Base-by-base conservation (phyloP, 2,329 filamentous ascomycete species). In the Penicillium paneum region DNA sequence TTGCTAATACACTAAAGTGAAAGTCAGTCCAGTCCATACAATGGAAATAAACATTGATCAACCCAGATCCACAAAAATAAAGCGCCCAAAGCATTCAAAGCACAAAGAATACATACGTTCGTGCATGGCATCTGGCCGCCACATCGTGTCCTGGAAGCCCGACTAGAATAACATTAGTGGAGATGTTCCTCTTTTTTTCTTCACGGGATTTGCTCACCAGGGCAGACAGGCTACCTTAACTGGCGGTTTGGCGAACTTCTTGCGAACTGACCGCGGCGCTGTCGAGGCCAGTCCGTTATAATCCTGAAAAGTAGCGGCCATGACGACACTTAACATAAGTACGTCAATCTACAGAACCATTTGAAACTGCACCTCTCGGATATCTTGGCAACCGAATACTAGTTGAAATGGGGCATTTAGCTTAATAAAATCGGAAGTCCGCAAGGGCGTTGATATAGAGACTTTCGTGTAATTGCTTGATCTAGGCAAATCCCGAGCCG, bases 191-290 rank as follows among this genome's bases (percentile, higher is more conserved):
- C 11, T 36, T 35, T 36, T 47, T 45, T 19, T 28, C 3, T 10
- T 5, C 29, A 21, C 44, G 32, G 34, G 24, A 38, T 43, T 35
- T 49, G 60, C 71, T 67, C 65, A 76, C 74, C 74, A 76, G 50
- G 74, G 64, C 53, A 76, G 62, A 67, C 74, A 76, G 40, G 74
- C 74, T 64, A 76, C 72, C 62, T 76, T 76, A 32, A 76, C 74
- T 38, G 74, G 74, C 21, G 74, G 74, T 67, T 76, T 76, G 46
- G 72, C 71, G 57, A 76, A 76, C 64, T 75, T 76, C 68, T 72
- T 75, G 59, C 72, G 70, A 58, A 68, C 61, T 57, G 70, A 67
- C 44, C 65, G 65, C 60, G 68, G 65, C 50, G 62, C 36, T 10
- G 47, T 64, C 26, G 62, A 59, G 31, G 59, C 58, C 52, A 60